These are phyloP conservation scores for Colletotrichum sp. DNA, from an alignment of 2,329 filamentous ascomycete species.

Conservation along the genomic window DNA sequence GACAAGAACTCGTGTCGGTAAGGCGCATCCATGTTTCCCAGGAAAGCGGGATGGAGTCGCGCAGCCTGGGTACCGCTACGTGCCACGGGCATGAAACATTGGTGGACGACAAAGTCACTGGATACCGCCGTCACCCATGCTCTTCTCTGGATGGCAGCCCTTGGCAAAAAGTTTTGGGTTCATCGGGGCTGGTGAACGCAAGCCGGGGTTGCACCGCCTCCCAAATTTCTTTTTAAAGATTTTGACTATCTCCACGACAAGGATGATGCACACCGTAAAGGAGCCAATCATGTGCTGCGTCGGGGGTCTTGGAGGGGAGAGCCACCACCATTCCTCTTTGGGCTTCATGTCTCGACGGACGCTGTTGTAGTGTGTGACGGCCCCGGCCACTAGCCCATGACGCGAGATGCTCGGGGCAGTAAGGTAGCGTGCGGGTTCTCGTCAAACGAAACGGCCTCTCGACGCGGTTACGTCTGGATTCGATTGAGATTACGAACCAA, in stretches of 20 bases:
- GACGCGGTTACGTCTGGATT: neutral
- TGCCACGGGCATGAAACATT: conserved; percentile 8
- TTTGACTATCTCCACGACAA: conserved; percentile 16
- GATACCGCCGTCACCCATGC: neutral
- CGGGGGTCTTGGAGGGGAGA: conserved; percentile 6
- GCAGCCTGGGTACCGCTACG: neutral
- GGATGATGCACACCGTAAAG: conserved; percentile 18
- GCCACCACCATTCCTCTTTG: conserved; percentile 21
- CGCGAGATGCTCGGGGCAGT: neutral
- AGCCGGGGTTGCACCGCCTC: conserved; percentile 22
- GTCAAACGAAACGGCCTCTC: conserved; percentile 5
- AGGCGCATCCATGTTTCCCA: conserved; percentile 2
- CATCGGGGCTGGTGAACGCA: conserved; percentile 5
- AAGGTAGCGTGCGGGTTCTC: neutral
- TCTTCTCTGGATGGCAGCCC: conserved; percentile 5
- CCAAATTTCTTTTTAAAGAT: conserved; percentile 23
- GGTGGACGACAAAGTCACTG: conserved; percentile 1
- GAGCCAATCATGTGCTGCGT: conserved; percentile 10
- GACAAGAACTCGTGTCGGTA: conserved; percentile 7
- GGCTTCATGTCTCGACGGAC: conserved; percentile 20
- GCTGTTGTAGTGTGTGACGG: neutral
- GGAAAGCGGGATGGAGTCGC: conserved; percentile 4
- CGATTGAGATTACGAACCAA: conserved; percentile 5
- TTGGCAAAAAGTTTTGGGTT: conserved; percentile 14
- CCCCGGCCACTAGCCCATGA: neutral